These are phyloP conservation scores for Polytolypa hystricis DNA, from an alignment of 2,329 filamentous ascomycete genomes.

Conservation along the genomic window DNA sequence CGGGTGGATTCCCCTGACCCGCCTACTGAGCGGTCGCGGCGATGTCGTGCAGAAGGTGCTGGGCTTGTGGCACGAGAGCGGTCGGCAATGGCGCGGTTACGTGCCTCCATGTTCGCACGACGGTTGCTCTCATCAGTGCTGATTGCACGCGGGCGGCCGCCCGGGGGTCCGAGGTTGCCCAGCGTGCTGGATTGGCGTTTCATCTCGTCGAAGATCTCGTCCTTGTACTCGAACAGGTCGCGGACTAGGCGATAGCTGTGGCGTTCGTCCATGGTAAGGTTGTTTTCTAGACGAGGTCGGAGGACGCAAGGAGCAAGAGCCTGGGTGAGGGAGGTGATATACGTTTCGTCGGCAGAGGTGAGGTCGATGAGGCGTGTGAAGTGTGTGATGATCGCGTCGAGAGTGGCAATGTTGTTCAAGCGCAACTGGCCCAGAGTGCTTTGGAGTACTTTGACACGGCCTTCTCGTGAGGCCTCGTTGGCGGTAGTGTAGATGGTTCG, in stretches of 20 bases:
- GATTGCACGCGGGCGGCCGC: slow-evolving; percentile 66
- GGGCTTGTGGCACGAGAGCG: slow-evolving; percentile 68
- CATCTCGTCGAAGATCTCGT: slow-evolving; percentile 86
- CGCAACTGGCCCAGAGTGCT: slow-evolving; percentile 91
- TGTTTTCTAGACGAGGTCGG: slow-evolving; percentile 75
- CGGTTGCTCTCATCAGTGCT: slow-evolving; percentile 94
- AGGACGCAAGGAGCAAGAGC: slow-evolving; percentile 75
- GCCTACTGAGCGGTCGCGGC: slow-evolving; percentile 69
- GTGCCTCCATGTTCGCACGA: slow-evolving; percentile 86
- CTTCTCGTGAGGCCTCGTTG: slow-evolving; percentile 62
- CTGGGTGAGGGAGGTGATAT: slow-evolving; percentile 62
- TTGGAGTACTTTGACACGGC: slow-evolving; percentile 81
- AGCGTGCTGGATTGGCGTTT: slow-evolving; percentile 54
- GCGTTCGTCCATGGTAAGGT: slow-evolving; percentile 88
- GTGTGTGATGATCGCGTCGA: slow-evolving; percentile 95
- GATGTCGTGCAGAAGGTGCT: slow-evolving; percentile 43
- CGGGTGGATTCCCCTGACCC: slow-evolving; percentile 56
- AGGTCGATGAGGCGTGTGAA: slow-evolving; percentile 94
- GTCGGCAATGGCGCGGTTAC: slow-evolving; percentile 64
- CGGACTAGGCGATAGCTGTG: slow-evolving; percentile 83
- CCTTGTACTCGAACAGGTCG: slow-evolving; percentile 87
- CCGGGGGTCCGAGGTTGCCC: slow-evolving; percentile 10
- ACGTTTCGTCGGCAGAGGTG: slow-evolving; percentile 87
- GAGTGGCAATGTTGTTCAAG: slow-evolving; percentile 94
- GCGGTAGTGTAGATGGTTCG: slow-evolving; percentile 87